Base-by-base conservation (phyloP, 2,329 filamentous ascomycete species). In the Exophiala sp. region DNA sequence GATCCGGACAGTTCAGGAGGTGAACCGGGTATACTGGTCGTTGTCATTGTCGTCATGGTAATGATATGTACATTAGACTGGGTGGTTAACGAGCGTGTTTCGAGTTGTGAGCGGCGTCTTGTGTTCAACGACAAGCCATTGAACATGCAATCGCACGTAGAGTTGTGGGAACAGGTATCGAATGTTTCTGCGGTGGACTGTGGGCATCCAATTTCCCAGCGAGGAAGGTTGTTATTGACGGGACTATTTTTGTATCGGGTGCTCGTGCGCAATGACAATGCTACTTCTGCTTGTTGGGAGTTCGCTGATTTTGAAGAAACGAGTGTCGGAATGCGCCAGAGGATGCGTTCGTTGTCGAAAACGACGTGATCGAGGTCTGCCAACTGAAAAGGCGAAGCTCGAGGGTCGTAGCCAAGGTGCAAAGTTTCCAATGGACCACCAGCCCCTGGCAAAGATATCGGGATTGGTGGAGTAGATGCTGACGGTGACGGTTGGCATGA, bases 1-100 rank as follows among this genome's bases (percentile, higher is more conserved):
- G 89, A 95, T 62, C 79, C 81, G 59, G 87, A 89, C 73, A 95
- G 84, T 65, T 89, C 88, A 57, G 87, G 87, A 54, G 87, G 87
- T 61, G 87, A 89, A 69, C 80, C 82, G 43, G 86, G 85, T 56
- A 71, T 75, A 52, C 72, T 76, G 36, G 49, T 44, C 16, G 46
- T 34, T 67, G 67, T 69, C 51, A 74, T 66, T 53, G 72, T 69
- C 66, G 71, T 75, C 67, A 71, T 74, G 52, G 69, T 71, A 68
- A 69, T 62, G 54, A 35, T 47, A 41, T 50, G 51, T 9, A 41
- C 45, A 47, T 55, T 50, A 38, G 50, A 55, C n/a, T 49, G 39
- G 18, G 50, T 34, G 32, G 50, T 53, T 41, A 56, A 52, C 50
- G 56, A 58, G 50, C 49, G 55, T 18, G 34, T 21, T 43, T 41